A percentile compares a stretch with the other conserved stretches of the same genome.
Conservation (phyloP, 2,329 filamentous ascomycete genomes). For the Chlorencoelia australis region DNA sequence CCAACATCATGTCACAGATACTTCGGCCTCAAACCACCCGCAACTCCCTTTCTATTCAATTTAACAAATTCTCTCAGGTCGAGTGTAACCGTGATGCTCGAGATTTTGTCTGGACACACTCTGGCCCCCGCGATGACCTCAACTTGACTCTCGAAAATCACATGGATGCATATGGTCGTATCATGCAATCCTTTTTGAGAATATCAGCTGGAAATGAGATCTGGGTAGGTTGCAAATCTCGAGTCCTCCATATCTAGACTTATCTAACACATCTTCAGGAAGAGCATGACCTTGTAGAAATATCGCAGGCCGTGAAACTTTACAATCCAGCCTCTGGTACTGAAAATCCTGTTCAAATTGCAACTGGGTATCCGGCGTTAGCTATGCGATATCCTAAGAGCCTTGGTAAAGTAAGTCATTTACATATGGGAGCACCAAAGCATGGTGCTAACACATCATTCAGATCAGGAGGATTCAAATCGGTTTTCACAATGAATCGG, state of each 20-base stretch:
- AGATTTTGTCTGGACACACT: too few relatives aligned
- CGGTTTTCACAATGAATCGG: conserved; percentile 30
- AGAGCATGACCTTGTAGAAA: conserved; percentile 21
- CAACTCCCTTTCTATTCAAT: conserved; percentile 15
- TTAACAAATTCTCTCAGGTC: conserved; percentile 27
- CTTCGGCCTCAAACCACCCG: conserved; percentile 13
- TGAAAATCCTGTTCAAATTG: conserved; percentile 25
- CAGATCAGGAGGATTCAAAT: conserved; percentile 36
- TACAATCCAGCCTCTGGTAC: conserved; percentile 11
- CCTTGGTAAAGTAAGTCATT: conserved; percentile 16
- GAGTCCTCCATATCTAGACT: too few relatives aligned
- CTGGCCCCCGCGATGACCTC: too few relatives aligned
- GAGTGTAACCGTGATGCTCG: too few relatives aligned
- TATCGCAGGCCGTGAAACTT: conserved; percentile 14
- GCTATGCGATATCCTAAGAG: conserved; percentile 28
- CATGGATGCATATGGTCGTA: too few relatives aligned
- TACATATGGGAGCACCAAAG: background rate
- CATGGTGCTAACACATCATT: background rate
- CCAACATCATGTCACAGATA: conserved; percentile 16
- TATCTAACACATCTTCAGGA: conserved; percentile 17
- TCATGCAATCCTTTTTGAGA: too few relatives aligned
- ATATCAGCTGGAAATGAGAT: too few relatives aligned
- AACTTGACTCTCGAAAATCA: too few relatives aligned
- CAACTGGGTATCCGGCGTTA: conserved; percentile 25
- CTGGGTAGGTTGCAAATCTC: too few relatives aligned